Percentiles rank a stretch among this genome's conserved stretches.
Evolutionary conservation across 257 asterid genomes (phyloP).

Genomic region (Solanum sitiens): DNA sequence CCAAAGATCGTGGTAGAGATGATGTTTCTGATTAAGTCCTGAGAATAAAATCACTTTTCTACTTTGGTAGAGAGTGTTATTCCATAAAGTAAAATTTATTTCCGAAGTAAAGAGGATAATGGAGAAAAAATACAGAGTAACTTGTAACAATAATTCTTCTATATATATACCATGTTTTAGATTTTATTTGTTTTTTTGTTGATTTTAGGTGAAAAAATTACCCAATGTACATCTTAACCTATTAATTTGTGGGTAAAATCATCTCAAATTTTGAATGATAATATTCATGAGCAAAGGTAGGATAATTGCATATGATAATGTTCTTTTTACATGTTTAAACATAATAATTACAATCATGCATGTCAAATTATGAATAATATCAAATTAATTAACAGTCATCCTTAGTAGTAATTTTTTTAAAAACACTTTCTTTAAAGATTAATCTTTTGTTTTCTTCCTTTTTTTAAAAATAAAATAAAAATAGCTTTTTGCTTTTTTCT

Average conservation of each 20-base stretch:
- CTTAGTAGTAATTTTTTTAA: background rate
- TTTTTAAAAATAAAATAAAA: background rate
- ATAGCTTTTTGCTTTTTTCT: background rate
- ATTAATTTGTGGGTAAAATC: background rate
- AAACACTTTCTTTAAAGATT: background rate
- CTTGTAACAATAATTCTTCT: background rate
- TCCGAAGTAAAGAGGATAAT: background rate
- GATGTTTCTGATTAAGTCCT: background rate
- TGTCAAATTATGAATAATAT: background rate
- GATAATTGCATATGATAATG: background rate
- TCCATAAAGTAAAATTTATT: background rate
- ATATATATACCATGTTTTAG: background rate
- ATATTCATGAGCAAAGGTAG: background rate
- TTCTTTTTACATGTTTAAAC: background rate
- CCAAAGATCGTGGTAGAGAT: background rate
- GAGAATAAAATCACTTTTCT: background rate
- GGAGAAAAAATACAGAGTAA: background rate
- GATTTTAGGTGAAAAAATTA: background rate
- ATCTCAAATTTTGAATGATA: background rate
- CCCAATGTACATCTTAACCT: background rate
- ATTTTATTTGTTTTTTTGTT: background rate
- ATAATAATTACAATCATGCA: background rate
- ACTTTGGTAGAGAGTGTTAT: too few relatives aligned
- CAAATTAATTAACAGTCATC: background rate
- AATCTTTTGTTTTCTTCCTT: background rate